These are phyloP conservation scores for Entophlyctis luteolus DNA, from an alignment of 192 early-diverging fungal species.

Conservation along the genomic window DNA sequence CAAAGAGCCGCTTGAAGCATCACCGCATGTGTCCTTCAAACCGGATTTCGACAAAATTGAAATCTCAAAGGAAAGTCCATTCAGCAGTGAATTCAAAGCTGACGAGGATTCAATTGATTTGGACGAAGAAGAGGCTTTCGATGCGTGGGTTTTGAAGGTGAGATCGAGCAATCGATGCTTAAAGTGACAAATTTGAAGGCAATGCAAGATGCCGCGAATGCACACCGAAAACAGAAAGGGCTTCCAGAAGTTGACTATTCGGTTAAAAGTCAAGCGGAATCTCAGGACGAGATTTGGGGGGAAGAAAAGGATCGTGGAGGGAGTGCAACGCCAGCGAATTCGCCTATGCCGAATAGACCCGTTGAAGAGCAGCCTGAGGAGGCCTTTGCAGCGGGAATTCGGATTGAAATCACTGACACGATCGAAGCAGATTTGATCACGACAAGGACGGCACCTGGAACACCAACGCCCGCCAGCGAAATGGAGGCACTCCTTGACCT, in stretches of 20 bases:
- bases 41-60: slow-evolving; percentile 17
- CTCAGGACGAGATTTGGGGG: too few relatives aligned
- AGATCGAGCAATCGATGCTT: too few relatives aligned
- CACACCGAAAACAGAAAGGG: neutral
- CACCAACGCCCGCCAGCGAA: neutral
- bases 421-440: slow-evolving; percentile 15
- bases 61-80: slow-evolving; percentile 10
- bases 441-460: neutral
- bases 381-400: neutral
- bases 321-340: too few relatives aligned
- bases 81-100: neutral
- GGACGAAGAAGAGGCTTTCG: slow-evolving; percentile 3
- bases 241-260: neutral
- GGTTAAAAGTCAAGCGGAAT: neutral
- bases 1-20: neutral
- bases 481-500: slow-evolving; percentile 11
- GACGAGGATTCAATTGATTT: neutral
- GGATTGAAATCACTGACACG: slow-evolving; percentile 14
- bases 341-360: too few relatives aligned
- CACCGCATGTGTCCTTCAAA: too few relatives aligned
- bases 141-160: slow-evolving; percentile 9
- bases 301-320: too few relatives aligned
- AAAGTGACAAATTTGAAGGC: too few relatives aligned
- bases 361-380: too few relatives aligned
- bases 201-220: slow-evolving; percentile 21